Evolutionary conservation across 306 rosid genomes (phyloP), one percentile per base, ranked within the genome.

Genomic region (Begonia masoniana): DNA sequence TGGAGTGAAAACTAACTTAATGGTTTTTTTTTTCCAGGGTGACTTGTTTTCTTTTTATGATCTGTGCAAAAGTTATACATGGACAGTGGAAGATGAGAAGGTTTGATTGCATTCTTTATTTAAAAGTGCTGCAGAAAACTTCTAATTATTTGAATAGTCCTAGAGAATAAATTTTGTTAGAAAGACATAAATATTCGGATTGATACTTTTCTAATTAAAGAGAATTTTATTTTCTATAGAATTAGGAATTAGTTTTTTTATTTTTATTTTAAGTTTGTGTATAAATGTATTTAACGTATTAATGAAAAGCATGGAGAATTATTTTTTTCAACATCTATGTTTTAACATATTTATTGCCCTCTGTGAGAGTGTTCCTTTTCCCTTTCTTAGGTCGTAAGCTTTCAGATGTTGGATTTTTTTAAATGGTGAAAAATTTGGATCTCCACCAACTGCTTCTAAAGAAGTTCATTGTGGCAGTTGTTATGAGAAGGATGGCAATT

Each of bases 51-150:
- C 97, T 50, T 77, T 85, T 66, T 85, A 89, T 62, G 95, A 85
- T 76, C 87, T 80, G 43, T 89, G 97, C 80, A 78, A 69, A 74
- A 75, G 70, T 66, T 89, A 80, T 80, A 84, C 52, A 61, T 89
- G 97, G 97, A 82, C 80, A 56, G 52, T 83, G 54, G 97, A 80
- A 65, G 95, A 89, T 75, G 85, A 78, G 61, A 78, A 80, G 94
- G 96, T 87, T 54, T 35, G 68, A 55, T 21, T 13, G 24, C 31
- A 48, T 61, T 60, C 47, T 10, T 10, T 39, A 35, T 54, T 24
- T 47, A 10, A 50, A 49, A 36, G 51, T 39, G 15, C 11, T 51
- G 21, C 42, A 31, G 50, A 54, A 43, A 46, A 50, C 11, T 17
- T 46, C 50, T 12, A 41, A 19, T 62, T 11, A 45, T 45, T 2